phyloP scores from a whole-genome alignment of 805 yeast species.

The Torulaspora microellipsoides region DNA sequence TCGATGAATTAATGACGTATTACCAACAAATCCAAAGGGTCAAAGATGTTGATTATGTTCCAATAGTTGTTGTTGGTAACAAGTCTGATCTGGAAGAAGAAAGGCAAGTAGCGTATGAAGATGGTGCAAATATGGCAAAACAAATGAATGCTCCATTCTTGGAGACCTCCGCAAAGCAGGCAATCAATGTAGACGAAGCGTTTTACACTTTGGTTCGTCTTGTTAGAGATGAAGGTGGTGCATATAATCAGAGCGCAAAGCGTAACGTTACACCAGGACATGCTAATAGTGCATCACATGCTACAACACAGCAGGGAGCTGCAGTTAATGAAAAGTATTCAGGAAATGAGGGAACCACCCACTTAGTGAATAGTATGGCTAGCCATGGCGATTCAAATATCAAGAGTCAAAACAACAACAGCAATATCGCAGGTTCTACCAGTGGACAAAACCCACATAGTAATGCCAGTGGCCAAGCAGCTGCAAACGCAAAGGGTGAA shows the following conservation, averaged over 20 bases:
- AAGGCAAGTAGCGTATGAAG: conserved; percentile 68
- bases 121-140: conserved; percentile 58
- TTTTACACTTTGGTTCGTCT: conserved; percentile 64
- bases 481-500: conserved; percentile 4
- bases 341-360: background rate
- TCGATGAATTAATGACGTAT: conserved; percentile 78
- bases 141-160: conserved; percentile 68
- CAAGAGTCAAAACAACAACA: conserved; percentile 1
- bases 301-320: conserved; percentile 1
- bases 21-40: conserved; percentile 75
- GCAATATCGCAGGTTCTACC: conserved; percentile 2
- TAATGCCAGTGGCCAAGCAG: conserved; percentile 1
- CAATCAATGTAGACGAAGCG: conserved; percentile 84
- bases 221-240: conserved; percentile 41
- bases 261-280: conserved; percentile 10
- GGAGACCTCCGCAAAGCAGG: conserved; percentile 90
- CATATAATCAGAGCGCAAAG: conserved; percentile 21
- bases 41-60: conserved; percentile 71
- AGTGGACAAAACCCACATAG: conserved; percentile 7
- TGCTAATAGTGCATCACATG: conserved; percentile 1
- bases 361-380: conserved; percentile 1
- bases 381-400: conserved; percentile 3
- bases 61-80: conserved; percentile 75
- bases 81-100: conserved; percentile 71
- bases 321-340: conserved; percentile 2